These are phyloP conservation scores for Aspergillus mulundensis DNA, from an alignment of 495 filamentous ascomycete genomes.

Conservation along the genomic window DNA sequence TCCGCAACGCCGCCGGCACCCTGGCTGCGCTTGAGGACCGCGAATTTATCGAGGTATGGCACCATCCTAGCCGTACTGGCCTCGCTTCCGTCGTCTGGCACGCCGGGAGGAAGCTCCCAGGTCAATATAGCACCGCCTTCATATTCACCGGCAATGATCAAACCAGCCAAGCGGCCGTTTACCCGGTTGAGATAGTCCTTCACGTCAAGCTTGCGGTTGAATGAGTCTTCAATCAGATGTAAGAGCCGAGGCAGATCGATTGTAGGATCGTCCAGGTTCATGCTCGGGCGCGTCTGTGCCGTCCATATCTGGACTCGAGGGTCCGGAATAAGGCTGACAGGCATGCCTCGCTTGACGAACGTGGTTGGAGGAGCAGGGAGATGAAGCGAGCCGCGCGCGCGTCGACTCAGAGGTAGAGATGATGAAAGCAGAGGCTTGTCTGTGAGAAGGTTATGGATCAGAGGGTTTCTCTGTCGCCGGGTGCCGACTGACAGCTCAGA, in stretches of 20 bases:
- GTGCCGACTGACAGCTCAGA: conserved; percentile 62
- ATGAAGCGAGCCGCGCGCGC: conserved; percentile 32
- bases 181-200: conserved; percentile 76
- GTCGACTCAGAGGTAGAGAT: conserved; percentile 70
- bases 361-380: conserved; percentile 53
- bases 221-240: conserved; percentile 90
- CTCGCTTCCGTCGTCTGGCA: conserved; percentile 49
- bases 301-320: conserved; percentile 60
- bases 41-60: conserved; percentile 97
- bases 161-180: conserved; percentile 71
- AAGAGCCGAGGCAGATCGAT: conserved; percentile 81
- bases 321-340: conserved; percentile 76
- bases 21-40: conserved; percentile 81
- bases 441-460: conserved; percentile 95
- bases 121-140: conserved; percentile 93
- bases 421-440: conserved; percentile 91
- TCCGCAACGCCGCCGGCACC: conserved; percentile 91
- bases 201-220: conserved; percentile 78
- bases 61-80: conserved; percentile 57
- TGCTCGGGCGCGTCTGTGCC: conserved; percentile 51
- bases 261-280: conserved; percentile 68
- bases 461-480: conserved; percentile 74
- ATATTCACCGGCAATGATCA: conserved; percentile 95
- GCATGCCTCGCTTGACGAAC: conserved; percentile 87
- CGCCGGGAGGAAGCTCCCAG: conserved; percentile 76